Conservation (phyloP, 1,284 basidiomycete species). For the Pisolithus thermaeus region DNA sequence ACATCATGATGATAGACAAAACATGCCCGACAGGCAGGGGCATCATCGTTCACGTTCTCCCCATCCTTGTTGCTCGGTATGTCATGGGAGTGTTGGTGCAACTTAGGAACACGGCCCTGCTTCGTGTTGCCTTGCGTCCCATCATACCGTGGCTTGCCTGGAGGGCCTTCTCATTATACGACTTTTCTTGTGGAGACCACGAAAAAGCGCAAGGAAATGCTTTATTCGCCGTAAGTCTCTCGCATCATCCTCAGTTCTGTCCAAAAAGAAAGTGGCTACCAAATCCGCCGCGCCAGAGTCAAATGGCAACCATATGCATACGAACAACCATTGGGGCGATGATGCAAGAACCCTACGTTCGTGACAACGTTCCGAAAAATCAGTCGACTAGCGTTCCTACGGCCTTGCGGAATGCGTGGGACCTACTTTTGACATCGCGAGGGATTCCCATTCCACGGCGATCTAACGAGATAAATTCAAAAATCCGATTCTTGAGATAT, state of each 20-base stretch:
- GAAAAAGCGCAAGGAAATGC: slow-evolving; percentile 10
- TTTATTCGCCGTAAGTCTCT: slow-evolving; percentile 14
- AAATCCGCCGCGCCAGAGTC: slow-evolving; percentile 5
- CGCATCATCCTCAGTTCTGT: too few species aligned
- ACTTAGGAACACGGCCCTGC: slow-evolving; percentile 13
- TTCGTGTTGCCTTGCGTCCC: slow-evolving; percentile 21
- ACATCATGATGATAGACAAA: slow-evolving; percentile 6
- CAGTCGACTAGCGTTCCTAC: slow-evolving; percentile 4
- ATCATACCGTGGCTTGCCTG: slow-evolving; percentile 13
- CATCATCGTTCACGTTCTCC: slow-evolving; percentile 17
- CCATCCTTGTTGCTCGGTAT: slow-evolving; percentile 17
- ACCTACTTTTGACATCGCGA: slow-evolving; percentile 17
- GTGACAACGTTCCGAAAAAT: slow-evolving; percentile 1
- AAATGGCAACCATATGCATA: slow-evolving; percentile 12
- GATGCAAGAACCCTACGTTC: slow-evolving; percentile 10
- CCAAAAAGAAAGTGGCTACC: neutral
- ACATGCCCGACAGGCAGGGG: slow-evolving; percentile 5
- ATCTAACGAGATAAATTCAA: slow-evolving; percentile 6
- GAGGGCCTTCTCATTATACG: slow-evolving; percentile 16
- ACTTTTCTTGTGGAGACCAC: slow-evolving; percentile 15
- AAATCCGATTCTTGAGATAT: slow-evolving; percentile 10
- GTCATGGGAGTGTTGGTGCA: slow-evolving; percentile 24
- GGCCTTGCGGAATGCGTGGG: slow-evolving; percentile 22
- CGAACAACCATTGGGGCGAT: slow-evolving; percentile 18
- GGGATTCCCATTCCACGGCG: slow-evolving; percentile 9